Base-by-base conservation (phyloP, 2,329 filamentous ascomycete species). In the Colletotrichum eremochloae region DNA sequence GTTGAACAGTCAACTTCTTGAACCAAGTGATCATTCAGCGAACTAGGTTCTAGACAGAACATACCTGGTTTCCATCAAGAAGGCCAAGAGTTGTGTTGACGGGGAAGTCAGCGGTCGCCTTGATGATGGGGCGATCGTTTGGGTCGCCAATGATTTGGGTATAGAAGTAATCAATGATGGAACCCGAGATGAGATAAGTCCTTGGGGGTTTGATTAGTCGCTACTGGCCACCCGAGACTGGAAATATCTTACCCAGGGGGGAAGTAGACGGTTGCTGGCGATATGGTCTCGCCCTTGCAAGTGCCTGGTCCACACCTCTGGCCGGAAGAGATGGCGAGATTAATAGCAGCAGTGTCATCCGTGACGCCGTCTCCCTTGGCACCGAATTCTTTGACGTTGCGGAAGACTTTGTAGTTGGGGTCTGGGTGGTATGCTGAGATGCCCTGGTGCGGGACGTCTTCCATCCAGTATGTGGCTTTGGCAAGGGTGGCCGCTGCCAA, bases 71-170 rank as follows among this genome's bases (percentile, higher is more conserved):
- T 3, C 82, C 83, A 58, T 88, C 86, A 29, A 88, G 82, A 46
- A 89, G 79, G 5, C 83, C 84, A 24, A 85, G 81, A 40, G 78
- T 83, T 36, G 73, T 74, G 20, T 76, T 69, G 12, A 76, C 76
- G 11, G 76, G 75, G 75, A 92, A 92, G 48, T 79, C 81, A 0
- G 84, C 72, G 0, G 85, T 81, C 2, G 89, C 89, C 76, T 87
- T 87, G 66, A 92, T 84, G 3, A 86, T 84, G 7, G 92, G 84
- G 68, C 87, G 84, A 74, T 86, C 80, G 29, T 84, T 85, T 12
- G 92, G 89, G 80, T 95, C 92, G 52, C 93, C 93, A 40, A 95
- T 87, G 73, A 96, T 86, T 80, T 94, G 92, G 1, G 93, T 95
- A 79, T 94, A 94, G 83, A 95, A 96, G 81, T 91, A 91, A 78